A percentile compares a stretch with the other conserved stretches of the same genome.
Evolutionary conservation across 441 rosid genomes (phyloP).

Genomic region (Theobroma grandiflorum): DNA sequence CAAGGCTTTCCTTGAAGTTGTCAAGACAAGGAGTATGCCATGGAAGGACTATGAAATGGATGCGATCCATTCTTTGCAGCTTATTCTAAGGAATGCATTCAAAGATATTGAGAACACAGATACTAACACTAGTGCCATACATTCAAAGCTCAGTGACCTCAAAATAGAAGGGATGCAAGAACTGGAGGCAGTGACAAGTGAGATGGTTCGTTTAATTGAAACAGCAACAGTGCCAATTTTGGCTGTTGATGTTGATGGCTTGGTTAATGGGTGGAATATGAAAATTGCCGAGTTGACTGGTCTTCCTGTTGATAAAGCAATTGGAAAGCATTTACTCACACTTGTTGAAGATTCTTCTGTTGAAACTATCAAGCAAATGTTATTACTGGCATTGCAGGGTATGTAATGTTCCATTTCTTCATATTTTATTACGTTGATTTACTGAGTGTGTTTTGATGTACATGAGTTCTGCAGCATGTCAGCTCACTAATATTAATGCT

Average conservation of each 20-base stretch:
- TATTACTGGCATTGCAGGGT: constrained; percentile 86
- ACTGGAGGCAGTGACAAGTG: constrained; percentile 93
- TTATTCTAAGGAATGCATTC: constrained; percentile 82
- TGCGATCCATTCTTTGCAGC: constrained; percentile 96
- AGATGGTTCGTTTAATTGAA: constrained; percentile 95
- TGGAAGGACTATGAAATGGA: constrained; percentile 99
- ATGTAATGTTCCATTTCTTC: constrained; percentile 32
- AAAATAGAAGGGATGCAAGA: constrained; percentile 86
- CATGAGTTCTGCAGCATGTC: neutral
- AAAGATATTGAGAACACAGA: constrained; percentile 64
- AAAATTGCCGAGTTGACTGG: constrained; percentile 89
- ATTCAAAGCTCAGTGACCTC: constrained; percentile 75
- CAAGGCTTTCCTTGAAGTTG: constrained; percentile 95
- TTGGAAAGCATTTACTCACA: constrained; percentile 82
- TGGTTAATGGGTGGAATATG: constrained; percentile 93
- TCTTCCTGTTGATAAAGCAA: constrained; percentile 83
- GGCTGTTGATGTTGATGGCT: constrained; percentile 90
- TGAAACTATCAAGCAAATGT: constrained; percentile 67
- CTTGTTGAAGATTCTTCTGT: constrained; percentile 86
- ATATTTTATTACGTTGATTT: neutral
- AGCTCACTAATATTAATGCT: neutral
- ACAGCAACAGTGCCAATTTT: constrained; percentile 91
- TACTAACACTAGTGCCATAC: constrained; percentile 55
- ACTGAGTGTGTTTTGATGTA: neutral
- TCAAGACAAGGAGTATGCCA: constrained; percentile 83